Evolutionary conservation across 495 filamentous ascomycete genomes (phyloP), one percentile per base, ranked within the genome.

Genomic region (Pseudevernia furfuracea): DNA sequence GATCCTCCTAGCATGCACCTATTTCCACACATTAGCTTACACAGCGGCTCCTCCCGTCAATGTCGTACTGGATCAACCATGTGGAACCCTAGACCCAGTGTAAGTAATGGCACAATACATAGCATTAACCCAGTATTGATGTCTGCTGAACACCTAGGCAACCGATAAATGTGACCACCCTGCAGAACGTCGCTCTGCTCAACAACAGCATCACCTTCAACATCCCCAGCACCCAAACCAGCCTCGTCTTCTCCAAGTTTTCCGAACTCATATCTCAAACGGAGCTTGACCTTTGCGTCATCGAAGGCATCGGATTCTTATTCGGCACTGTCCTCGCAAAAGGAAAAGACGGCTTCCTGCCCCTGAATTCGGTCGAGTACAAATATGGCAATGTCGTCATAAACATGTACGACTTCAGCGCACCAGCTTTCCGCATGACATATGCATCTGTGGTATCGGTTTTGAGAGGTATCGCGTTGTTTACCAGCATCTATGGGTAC

Each of bases 301-400:
- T 61, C 14, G 59, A 61, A 23, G 59, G 59, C 10, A 36, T 61
- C 43, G n/a, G 5, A 23, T 36, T 11, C 30, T 3, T 37, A 21
- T 48, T 61, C n/a, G 25, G 12, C 10, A n/a, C 10, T 17, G 41
- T 52, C 12, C 21, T 61, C 28, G 15, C 14, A 4, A 46, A 34
- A 34, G 34, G 34, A 25, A 14, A 8, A 36, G 59, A 61, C 43
- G 39, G 11, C 14, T 15, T 36, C 28, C 59, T 61, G 21, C 59
- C 59, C 2, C 19, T 46, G 28, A 52, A 37, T 32, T 15, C 3
- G 4, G n/a, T 43, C 23, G n/a, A 25, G 1, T 52, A 43, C 32
- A 61, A 61, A 36, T 61, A 61, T n/a, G 59, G 59, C 59, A 52
- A 61, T 28, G 25, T 61, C 12, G 59, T 48, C 28, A 52, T 61